A percentile compares a stretch with the other conserved stretches of the same genome.
Evolutionary conservation across 805 yeast species (phyloP).

Genomic region (Sugiyamaella lignohabitans): DNA sequence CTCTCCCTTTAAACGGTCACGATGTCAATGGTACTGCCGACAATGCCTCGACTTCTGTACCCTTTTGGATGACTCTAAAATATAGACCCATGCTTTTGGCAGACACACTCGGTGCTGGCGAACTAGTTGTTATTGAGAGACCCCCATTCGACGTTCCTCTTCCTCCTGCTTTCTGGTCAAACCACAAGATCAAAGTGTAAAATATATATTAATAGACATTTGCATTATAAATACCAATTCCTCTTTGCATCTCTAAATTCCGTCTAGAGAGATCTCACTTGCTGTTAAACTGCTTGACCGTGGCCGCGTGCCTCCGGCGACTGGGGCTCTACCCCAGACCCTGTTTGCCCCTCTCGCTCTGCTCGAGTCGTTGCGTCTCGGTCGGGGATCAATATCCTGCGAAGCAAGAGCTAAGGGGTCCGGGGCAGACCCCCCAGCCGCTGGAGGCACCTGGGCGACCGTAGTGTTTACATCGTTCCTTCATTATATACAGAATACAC

Average conservation of each 20-base stretch:
- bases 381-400: too few species aligned
- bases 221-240: background rate
- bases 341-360: background rate
- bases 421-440: background rate
- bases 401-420: background rate
- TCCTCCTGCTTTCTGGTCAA: constrained; percentile 35
- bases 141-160: constrained; percentile 48
- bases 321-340: background rate
- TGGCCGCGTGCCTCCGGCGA: background rate
- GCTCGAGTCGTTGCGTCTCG: too few species aligned
- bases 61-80: constrained; percentile 71
- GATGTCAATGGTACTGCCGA: background rate
- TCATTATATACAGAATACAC: too few species aligned
- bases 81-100: constrained; percentile 67
- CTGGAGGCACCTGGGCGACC: background rate
- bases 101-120: constrained; percentile 46
- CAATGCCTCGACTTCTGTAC: constrained; percentile 31
- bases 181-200: constrained; percentile 20
- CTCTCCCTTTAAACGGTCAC: background rate
- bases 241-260: too few species aligned
- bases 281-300: too few species aligned
- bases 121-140: constrained; percentile 69
- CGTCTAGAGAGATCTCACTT: too few species aligned
- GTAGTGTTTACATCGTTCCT: too few species aligned
- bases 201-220: background rate